Evolutionary conservation across 116 monocot genomes (phyloP), one percentile per base, ranked within the genome.

Genomic region (Iris pallida): DNA sequence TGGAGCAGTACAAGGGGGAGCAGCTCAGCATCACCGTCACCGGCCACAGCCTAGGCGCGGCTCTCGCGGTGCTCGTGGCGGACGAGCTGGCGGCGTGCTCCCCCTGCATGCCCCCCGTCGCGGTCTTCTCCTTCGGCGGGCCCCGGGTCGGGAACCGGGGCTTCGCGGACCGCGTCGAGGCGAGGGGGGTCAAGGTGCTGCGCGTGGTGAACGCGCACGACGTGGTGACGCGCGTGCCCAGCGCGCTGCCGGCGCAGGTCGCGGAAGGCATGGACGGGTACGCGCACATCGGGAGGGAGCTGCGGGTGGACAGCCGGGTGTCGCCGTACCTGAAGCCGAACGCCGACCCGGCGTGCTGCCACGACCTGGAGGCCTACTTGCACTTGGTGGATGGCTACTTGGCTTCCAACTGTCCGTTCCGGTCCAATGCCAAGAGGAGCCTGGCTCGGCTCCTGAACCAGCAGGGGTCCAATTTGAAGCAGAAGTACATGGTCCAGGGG

Each of bases 1-100:
- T 86, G 7, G 72, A 75, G 14, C 45, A 16, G 17, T 86, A 90
- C 81, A 58, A 77, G 13, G 81, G 76, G 4, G 84, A 91, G 57
- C 77, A 86, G 59, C 64, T 91, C 0, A 91, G 91, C 75, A 82
- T 91, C 69, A 84, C 84, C 6, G 70, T 91, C 5, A 87, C 84
- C 0, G 91, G 91, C 0, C 91, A 91, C 87, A 91, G 91, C 84
- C 77, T 91, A 0, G 91, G 91, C 2, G 91, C 84, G 0, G 84
- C 87, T 0, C 78, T 87, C n/a, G 68, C 84, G 0, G 13, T 91
- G 42, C 80, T 91, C 4, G 75, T 80, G 7, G 87, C 87, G 16
- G 82, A 91, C 75, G 82, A 91, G 65, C 80, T 91, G 42, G 45
- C 69, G 46, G 16, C 18, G 8, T 20, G 54, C 43, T 12, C 30